These are phyloP conservation scores for Hirsutella thompsonii DNA, from an alignment of 2,329 filamentous ascomycete genomes.

Conservation along the genomic window DNA sequence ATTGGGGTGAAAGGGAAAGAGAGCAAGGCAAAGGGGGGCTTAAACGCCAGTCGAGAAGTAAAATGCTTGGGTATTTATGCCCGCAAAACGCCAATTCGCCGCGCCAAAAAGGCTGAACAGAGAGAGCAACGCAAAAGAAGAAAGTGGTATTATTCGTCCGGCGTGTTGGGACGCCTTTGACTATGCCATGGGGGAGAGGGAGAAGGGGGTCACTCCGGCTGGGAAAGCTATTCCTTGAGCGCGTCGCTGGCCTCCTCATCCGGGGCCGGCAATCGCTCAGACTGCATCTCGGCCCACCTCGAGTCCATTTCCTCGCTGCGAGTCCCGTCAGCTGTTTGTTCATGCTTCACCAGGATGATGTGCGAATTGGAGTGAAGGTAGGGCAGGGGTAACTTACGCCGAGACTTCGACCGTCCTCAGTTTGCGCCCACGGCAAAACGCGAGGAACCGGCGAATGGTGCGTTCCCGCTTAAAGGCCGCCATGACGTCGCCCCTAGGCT, in stretches of 20 bases:
- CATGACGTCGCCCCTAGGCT: slow-evolving; percentile 31
- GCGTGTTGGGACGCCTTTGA: too few species aligned
- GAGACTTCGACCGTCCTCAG: slow-evolving; percentile 25
- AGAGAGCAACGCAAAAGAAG: too few species aligned
- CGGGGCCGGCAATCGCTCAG: slow-evolving; percentile 15
- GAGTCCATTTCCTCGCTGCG: slow-evolving; percentile 21
- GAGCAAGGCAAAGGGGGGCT: too few species aligned
- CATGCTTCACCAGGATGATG: too few species aligned
- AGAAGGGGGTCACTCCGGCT: slow-evolving; percentile 1
- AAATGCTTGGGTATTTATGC: too few species aligned
- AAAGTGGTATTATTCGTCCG: too few species aligned
- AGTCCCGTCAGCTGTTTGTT: slow-evolving; percentile 7
- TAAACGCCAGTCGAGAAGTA: too few species aligned
- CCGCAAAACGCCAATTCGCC: too few species aligned
- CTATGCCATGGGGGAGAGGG: background rate
- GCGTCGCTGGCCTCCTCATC: slow-evolving; percentile 14
- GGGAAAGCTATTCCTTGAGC: slow-evolving; percentile 12
- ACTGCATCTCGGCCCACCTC: slow-evolving; percentile 22
- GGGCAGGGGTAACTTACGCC: slow-evolving; percentile 23
- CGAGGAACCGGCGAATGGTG: slow-evolving; percentile 38
- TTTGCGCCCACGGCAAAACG: slow-evolving; percentile 30
- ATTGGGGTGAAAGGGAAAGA: too few species aligned
- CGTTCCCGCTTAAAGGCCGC: slow-evolving; percentile 38
- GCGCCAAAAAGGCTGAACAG: too few species aligned
- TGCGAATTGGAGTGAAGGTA: background rate